Evolutionary conservation across 371 early-diverging fungal genomes (phyloP).

Genomic region (Mucor velutinosus): DNA sequence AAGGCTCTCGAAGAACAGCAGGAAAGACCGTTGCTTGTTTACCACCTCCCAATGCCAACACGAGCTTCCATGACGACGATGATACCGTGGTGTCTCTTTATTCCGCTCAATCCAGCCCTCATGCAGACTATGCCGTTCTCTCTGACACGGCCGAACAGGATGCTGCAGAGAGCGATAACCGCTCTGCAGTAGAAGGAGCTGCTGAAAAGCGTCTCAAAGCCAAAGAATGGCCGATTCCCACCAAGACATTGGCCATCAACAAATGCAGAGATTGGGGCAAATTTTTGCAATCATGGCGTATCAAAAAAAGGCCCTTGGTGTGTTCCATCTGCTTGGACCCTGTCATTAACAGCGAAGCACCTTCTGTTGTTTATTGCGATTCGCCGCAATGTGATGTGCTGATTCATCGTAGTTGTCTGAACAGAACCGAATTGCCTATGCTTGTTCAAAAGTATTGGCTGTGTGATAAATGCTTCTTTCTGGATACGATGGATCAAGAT

Average conservation of each 20-base stretch:
- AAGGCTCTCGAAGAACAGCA: neutral
- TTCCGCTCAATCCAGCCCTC: neutral
- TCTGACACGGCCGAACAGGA: neutral
- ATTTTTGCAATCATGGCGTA: neutral
- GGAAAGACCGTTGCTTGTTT: neutral
- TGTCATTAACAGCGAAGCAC: neutral
- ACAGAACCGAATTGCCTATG: neutral
- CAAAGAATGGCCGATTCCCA: neutral
- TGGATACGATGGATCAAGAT: neutral
- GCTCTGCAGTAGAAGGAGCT: neutral
- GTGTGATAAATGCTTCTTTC: neutral
- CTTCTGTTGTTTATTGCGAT: neutral
- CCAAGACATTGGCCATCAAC: neutral
- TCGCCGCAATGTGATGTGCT: neutral
- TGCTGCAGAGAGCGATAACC: neutral
- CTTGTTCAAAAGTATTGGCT: neutral
- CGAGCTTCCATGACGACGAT: neutral
- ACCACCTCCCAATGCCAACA: neutral
- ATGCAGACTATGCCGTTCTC: neutral
- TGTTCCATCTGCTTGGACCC: neutral
- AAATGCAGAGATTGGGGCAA: neutral
- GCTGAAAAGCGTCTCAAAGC: neutral
- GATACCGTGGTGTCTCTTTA: neutral
- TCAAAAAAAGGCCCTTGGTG: neutral
- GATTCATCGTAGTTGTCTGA: neutral